These are phyloP conservation scores for Aspergillus caelatus DNA, from an alignment of 2,329 filamentous ascomycete genomes.

Conservation along the genomic window DNA sequence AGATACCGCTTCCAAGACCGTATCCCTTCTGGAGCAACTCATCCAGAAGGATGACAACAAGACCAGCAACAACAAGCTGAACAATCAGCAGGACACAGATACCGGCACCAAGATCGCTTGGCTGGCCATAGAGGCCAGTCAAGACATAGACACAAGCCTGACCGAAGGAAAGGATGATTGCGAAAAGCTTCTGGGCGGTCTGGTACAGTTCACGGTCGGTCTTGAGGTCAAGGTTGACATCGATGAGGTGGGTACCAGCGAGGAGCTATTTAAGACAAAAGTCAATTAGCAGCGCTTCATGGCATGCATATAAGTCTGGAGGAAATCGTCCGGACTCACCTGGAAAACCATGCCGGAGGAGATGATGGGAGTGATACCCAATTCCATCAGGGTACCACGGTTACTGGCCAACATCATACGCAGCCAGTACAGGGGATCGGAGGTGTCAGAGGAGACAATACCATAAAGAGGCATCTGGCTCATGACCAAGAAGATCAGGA, in stretches of 20 bases:
- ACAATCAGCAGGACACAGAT: slow-evolving; percentile 98
- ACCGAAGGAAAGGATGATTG: slow-evolving; percentile 95
- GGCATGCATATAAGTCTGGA: background rate
- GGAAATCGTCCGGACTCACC: slow-evolving; percentile 39
- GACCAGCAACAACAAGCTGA: slow-evolving; percentile 93
- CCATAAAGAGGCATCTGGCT: slow-evolving; percentile 99
- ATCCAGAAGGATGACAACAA: slow-evolving; percentile 98
- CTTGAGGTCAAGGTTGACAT: slow-evolving; percentile 99
- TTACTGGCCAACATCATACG: slow-evolving; percentile 99
- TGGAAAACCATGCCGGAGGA: slow-evolving; percentile 99
- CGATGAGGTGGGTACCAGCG: slow-evolving; percentile 98
- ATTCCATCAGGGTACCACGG: slow-evolving; percentile 90
- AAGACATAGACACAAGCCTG: slow-evolving; percentile 98
- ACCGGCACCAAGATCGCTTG: slow-evolving; percentile 93
- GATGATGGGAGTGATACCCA: slow-evolving; percentile 98
- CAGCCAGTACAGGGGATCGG: slow-evolving; percentile 98
- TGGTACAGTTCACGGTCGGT: slow-evolving; percentile 99
- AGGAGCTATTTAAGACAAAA: slow-evolving; percentile 64
- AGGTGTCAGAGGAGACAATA: slow-evolving; percentile 98
- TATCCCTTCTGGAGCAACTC: slow-evolving; percentile 99
- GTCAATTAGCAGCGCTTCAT: slow-evolving; percentile 18
- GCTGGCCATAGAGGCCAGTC: slow-evolving; percentile 95
- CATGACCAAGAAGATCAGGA: slow-evolving; percentile 99
- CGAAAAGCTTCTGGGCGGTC: slow-evolving; percentile 98
- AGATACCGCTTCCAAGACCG: slow-evolving; percentile 96